Percentiles rank a stretch among this genome's conserved stretches.
phyloP scores from a whole-genome alignment of 2,329 filamentous ascomycete species.

The Ciborinia camelliae region DNA sequence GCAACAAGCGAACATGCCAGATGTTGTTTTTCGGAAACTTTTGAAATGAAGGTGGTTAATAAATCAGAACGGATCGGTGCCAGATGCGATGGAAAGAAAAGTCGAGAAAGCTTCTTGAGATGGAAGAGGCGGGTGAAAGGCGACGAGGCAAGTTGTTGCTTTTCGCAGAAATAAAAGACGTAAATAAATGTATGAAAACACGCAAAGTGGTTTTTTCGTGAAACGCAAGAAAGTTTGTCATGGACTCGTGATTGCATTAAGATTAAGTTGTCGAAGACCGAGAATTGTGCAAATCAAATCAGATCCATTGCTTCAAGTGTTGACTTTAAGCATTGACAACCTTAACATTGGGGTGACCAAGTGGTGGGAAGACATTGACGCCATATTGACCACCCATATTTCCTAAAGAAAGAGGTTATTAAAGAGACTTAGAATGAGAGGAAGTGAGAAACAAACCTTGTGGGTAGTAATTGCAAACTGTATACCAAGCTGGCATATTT shows the following conservation, averaged over 20 bases:
- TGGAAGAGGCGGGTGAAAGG: not conserved
- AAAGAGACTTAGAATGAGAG: not conserved
- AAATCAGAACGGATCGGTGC: not conserved
- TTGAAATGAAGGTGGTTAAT: not conserved
- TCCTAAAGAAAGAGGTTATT: constrained; percentile 4
- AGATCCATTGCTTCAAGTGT: constrained; percentile 2
- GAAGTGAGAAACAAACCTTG: constrained; percentile 11
- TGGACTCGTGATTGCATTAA: not conserved
- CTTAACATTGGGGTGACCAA: not conserved
- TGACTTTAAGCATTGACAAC: constrained; percentile 13
- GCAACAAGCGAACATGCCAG: constrained; percentile 1
- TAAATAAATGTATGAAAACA: constrained; percentile 1
- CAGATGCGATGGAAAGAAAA: not conserved
- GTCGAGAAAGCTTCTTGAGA: not conserved
- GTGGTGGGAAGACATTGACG: constrained; percentile 19
- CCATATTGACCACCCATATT: constrained; percentile 19
- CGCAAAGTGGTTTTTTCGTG: not conserved
- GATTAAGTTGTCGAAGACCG: not conserved
- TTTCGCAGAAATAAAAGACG: constrained; percentile 1
- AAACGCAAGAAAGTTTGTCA: constrained; percentile 2
- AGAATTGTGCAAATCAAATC: not conserved
- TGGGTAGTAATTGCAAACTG: constrained; percentile 78
- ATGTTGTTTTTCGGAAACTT: not conserved
- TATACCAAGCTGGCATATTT: constrained; percentile 55
- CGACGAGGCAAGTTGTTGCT: not conserved